These are phyloP conservation scores for Claviceps spartinae DNA, from an alignment of 2,329 filamentous ascomycete genomes.

Conservation along the genomic window DNA sequence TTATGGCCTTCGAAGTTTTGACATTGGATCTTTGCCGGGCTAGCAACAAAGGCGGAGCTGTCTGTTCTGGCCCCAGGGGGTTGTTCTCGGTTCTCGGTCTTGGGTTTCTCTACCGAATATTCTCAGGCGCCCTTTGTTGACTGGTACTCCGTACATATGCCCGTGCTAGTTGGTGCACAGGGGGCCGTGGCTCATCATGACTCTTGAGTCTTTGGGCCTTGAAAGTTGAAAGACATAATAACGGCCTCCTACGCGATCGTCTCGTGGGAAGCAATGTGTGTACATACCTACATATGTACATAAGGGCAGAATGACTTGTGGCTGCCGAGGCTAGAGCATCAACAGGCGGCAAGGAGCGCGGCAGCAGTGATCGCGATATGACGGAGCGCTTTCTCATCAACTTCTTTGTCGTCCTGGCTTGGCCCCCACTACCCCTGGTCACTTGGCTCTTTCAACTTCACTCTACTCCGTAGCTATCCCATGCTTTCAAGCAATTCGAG, in stretches of 20 bases:
- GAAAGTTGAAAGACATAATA: neutral
- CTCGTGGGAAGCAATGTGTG: neutral
- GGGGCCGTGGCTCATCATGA: neutral
- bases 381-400: conserved; percentile 3
- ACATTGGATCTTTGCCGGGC: neutral
- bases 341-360: neutral
- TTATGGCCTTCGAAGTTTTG: neutral
- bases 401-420: conserved; percentile 1
- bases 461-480: neutral
- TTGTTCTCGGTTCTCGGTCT: neutral
- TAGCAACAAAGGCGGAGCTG: neutral
- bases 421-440: conserved; percentile 5
- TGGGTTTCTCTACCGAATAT: no score
- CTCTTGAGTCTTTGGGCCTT: no score
- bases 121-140: no score
- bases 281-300: no score
- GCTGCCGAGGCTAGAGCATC: neutral
- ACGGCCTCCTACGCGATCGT: neutral
- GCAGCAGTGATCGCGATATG: conserved; percentile 1
- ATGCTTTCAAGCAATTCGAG: neutral
- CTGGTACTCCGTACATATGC: neutral
- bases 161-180: neutral
- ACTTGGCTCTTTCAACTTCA: neutral
- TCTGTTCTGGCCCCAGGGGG: neutral
- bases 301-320: no score